Conservation (phyloP, 371 early-diverging fungal genomes). For the Mortierella sp. region DNA sequence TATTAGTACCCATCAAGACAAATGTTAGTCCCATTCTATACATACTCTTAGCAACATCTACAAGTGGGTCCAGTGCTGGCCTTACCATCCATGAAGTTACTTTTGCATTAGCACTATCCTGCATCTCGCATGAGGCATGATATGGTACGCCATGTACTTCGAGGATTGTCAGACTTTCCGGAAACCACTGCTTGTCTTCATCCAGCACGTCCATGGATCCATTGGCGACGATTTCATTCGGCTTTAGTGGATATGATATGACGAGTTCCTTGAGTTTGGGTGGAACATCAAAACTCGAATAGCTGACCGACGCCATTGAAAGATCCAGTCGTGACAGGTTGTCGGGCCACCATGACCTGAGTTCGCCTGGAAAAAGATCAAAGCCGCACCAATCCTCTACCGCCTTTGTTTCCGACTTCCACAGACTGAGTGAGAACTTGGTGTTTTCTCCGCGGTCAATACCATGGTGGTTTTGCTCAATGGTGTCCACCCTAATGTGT, state of each 20-base stretch:
- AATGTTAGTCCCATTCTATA: no score
- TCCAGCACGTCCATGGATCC: background rate
- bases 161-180: constrained; percentile 13
- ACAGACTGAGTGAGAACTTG: constrained; percentile 5
- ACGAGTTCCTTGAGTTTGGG: constrained; percentile 20
- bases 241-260: constrained; percentile 23
- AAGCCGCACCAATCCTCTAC: constrained; percentile 4
- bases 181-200: constrained; percentile 25
- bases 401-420: constrained; percentile 12
- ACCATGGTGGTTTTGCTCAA: constrained; percentile 13
- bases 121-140: constrained; percentile 24
- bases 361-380: background rate
- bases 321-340: constrained; percentile 24
- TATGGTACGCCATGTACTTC: constrained; percentile 34
- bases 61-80: no score
- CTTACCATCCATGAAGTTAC: constrained; percentile 31
- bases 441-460: constrained; percentile 14
- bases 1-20: no score
- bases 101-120: constrained; percentile 13
- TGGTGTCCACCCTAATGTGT: constrained; percentile 12
- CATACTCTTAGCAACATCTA: no score
- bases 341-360: constrained; percentile 28
- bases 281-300: constrained; percentile 25
- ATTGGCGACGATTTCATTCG: constrained; percentile 5
- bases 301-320: constrained; percentile 12